Evolutionary conservation across 768 basidiomycete genomes (phyloP), one percentile per base, ranked within the genome.

Genomic region (Tricholoma terreum): DNA sequence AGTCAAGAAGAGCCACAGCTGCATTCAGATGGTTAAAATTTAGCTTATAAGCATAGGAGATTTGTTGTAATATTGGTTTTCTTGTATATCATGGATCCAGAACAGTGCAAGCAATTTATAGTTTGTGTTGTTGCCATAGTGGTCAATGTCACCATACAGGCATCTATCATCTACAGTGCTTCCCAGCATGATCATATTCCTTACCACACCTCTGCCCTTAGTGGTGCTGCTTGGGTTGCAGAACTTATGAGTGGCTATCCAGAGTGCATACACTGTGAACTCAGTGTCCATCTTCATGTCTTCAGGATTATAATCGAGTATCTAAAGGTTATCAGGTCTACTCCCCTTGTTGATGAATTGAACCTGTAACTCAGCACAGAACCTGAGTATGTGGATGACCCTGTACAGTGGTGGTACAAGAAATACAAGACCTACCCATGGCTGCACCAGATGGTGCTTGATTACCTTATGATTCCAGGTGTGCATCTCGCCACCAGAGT

Each of bases 351-450:
- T 48, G 57, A 60, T 31, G 61, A 70, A 58, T 55, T 68, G 12
- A 57, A 59, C 35, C 22, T 38, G 2, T 71, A 69, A 55, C 67
- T 72, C n/a, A 55, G 22, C 7, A 48, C 62, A 6, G 56, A 59
- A 12, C 22, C 58, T 31, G 63, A 67, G 34, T 35, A 58, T 22
- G 57, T 61, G 5, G 19, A 21, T 6, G 63, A 70, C 51, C 52
- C 58, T 6, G 27, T 69, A 21, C 34, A 15, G 14, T 70, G 68
- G 69, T 69, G 62, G 68, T 50, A 53, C 30, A 46, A 61, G 27
- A 49, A 55, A 14, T 52, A 53, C 1, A 30, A 27, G 4, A 21
- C 40, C 11, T 70, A 62, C 49, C 66, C 67, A 3, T 31, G 42
- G 4, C 60, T 70, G 7, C 61, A 65, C 6, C n/a, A n/a, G n/a